phyloP scores from a whole-genome alignment of 352 stramenopile genomes.

The Phytopythium litorale region DNA sequence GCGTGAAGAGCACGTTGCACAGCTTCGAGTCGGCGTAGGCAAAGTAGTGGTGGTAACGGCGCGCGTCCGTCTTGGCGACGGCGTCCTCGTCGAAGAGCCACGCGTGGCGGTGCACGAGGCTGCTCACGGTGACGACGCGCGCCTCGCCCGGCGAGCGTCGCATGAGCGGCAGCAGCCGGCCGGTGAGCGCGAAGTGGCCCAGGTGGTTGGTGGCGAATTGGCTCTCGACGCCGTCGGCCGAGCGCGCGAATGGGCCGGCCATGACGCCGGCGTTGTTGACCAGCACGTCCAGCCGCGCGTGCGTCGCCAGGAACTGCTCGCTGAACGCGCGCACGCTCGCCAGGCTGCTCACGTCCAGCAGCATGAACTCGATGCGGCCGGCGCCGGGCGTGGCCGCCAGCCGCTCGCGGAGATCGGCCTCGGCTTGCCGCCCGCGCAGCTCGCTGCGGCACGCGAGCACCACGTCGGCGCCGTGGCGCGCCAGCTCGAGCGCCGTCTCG shows the following conservation, averaged over 20 bases:
- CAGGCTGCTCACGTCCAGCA: slow-evolving; percentile 37
- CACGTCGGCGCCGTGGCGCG: slow-evolving; percentile 26
- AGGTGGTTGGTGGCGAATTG: slow-evolving; percentile 70
- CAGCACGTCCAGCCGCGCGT: slow-evolving; percentile 40
- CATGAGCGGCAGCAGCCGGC: slow-evolving; percentile 29
- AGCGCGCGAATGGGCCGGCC: slow-evolving; percentile 20
- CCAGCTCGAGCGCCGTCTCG: slow-evolving; percentile 29
- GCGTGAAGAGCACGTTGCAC: slow-evolving; percentile 90
- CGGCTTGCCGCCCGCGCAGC: slow-evolving; percentile 10
- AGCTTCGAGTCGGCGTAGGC: slow-evolving; percentile 89
- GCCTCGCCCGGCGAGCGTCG: slow-evolving; percentile 12
- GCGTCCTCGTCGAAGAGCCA: not conserved
- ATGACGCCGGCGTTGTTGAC: slow-evolving; percentile 67
- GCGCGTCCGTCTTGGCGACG: slow-evolving; percentile 9
- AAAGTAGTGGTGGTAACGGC: slow-evolving; percentile 22
- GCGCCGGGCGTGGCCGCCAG: not conserved
- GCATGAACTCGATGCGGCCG: slow-evolving; percentile 33
- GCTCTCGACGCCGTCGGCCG: slow-evolving; percentile 34
- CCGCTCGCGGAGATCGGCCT: slow-evolving; percentile 10
- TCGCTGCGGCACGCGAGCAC: slow-evolving; percentile 35
- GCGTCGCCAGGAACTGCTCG: slow-evolving; percentile 15
- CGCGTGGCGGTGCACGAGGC: slow-evolving; percentile 8
- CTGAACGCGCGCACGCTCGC: slow-evolving; percentile 37
- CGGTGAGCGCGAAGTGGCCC: slow-evolving; percentile 50
- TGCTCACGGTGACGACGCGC: slow-evolving; percentile 44